Evolutionary conservation across 805 yeast species (phyloP), one percentile per base, ranked within the genome.

Genomic region (Wickerhamiella cacticola): DNA sequence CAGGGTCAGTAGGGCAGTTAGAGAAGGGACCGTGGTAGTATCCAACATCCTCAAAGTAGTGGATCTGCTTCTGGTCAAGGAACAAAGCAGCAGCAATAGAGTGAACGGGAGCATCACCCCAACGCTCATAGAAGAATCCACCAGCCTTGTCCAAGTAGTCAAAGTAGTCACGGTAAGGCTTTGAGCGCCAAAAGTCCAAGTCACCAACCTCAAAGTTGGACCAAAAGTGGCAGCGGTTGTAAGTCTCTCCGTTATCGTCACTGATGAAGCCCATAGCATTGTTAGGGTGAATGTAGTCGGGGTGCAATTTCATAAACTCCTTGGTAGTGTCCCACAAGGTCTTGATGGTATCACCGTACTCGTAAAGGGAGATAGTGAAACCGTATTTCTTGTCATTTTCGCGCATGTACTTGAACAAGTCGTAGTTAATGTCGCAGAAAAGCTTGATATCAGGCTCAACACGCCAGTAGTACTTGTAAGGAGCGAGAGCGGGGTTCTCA

Each of bases 41-140:
- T 8, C 92, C 94, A 35, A 83, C 70, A 52, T 83, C 80, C 49
- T 77, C 80, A 57, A 84, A 81, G 66, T 74, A 81, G 62, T 80
- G 84, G 15, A 84, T 60, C 56, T 81, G 74, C 25, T 68, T 64
- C 55, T 70, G 69, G 52, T 76, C 71, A 45, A 79, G 62, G 57
- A 82, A 70, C 41, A 80, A 64, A 1, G 86, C 65, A 2, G 77
- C 82, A 4, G 83, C 94, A 45, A 84, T 71, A 0, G 94, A 75
- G 65, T 84, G 94, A n/a, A 84, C 75, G 3, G 94, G 94, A 0
- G 94, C 95, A 64, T 85, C 95, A 18, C 95, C 95, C 94, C 95
- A 85, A 55, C 95, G 71, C 66, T 85, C 92, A 59, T 82, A 82
- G 62, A 76, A 83, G 61, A 83, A 83, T 0, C 94, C 94, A 49